Evolutionary conservation across 352 stramenopile species (phyloP).

Genomic region (Pythium plurisporium): DNA sequence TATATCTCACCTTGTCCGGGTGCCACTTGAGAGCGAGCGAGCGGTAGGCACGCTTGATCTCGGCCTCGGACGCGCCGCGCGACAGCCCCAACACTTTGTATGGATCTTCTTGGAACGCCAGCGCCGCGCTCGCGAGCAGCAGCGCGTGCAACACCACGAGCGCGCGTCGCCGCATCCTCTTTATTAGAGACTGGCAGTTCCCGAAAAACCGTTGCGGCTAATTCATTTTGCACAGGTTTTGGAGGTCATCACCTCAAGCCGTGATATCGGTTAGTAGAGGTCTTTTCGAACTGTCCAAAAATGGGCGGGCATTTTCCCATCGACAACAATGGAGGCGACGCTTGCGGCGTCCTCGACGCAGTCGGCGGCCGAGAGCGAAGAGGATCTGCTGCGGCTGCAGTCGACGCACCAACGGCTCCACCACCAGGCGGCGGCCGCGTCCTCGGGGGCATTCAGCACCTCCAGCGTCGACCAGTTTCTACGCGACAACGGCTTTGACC

Average conservation of each 20-base stretch:
- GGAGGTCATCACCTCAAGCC: not conserved
- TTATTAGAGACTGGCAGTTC: not conserved
- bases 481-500: conserved; percentile 67
- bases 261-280: not conserved
- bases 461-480: conserved; percentile 81
- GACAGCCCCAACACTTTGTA: conserved; percentile 66
- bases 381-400: conserved; percentile 19
- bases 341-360: conserved; percentile 19
- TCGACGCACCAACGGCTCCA: conserved; percentile 9
- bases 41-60: conserved; percentile 85
- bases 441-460: conserved; percentile 39
- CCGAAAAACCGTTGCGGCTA: conserved; percentile 3
- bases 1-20: conserved; percentile 72
- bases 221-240: not conserved
- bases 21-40: conserved; percentile 87
- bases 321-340: not conserved
- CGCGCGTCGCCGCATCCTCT: not conserved
- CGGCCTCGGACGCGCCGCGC: conserved; percentile 54
- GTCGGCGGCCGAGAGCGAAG: conserved; percentile 28
- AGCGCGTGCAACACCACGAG: not conserved
- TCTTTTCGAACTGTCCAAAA: not conserved
- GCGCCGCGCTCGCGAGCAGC: conserved; percentile 4
- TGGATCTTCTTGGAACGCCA: conserved; percentile 50
- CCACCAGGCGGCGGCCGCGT: not conserved
- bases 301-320: not conserved